A percentile compares a stretch with the other conserved stretches of the same genome.
Conservation (phyloP, 169 alveolate species). For the Pseudocohnilembus persalinus region DNA sequence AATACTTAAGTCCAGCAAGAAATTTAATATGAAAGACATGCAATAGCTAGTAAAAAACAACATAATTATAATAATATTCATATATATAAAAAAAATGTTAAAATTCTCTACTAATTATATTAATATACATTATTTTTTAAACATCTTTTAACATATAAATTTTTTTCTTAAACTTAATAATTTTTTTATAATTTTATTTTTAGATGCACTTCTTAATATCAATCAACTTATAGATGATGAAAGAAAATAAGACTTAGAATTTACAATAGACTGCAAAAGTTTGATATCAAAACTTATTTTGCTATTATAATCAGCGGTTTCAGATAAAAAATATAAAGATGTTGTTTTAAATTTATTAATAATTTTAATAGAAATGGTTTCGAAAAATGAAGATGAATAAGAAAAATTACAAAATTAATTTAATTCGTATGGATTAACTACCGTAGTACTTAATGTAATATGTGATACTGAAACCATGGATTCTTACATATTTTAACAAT, state of each 20-base stretch:
- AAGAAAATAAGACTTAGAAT: no score
- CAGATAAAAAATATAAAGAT: conserved; percentile 8
- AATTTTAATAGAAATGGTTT: background rate
- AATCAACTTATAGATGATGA: background rate
- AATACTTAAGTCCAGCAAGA: background rate
- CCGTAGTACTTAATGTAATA: conserved; percentile 30
- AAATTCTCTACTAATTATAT: no score
- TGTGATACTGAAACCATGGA: conserved; percentile 21
- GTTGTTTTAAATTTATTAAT: background rate
- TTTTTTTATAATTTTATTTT: no score
- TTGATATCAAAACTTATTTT: background rate
- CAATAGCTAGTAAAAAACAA: background rate
- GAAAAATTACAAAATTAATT: conserved; percentile 35
- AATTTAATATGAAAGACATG: background rate
- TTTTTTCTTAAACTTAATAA: no score
- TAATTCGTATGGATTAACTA: conserved; percentile 38
- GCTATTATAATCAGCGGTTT: background rate
- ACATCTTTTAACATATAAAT: no score
- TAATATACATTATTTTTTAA: no score
- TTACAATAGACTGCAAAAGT: background rate
- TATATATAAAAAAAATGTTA: no score
- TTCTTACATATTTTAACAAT: conserved; percentile 25
- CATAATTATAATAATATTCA: no score
- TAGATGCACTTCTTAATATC: background rate
- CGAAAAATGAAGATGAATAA: conserved; percentile 9